A percentile compares a stretch with the other conserved stretches of the same genome.
These are phyloP conservation scores for Quercus mongolica DNA, from an alignment of 306 rosid species.

Conservation along the genomic window DNA sequence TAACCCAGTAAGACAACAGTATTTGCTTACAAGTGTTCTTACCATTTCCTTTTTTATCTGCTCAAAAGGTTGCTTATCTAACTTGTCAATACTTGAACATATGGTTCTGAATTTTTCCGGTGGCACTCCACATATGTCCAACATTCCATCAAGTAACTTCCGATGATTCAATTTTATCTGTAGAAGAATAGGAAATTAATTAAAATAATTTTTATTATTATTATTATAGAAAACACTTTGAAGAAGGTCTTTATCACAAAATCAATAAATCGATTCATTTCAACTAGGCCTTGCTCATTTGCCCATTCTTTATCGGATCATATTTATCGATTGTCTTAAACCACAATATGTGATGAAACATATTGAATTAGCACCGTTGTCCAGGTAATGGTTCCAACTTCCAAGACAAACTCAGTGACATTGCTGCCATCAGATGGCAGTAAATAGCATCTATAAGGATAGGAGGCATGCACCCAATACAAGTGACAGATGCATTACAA, in stretches of 20 bases:
- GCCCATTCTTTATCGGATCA: too few species aligned
- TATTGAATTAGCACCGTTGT: background rate
- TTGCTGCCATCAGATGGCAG: background rate
- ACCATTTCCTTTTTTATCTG: constrained; percentile 90
- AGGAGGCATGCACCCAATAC: background rate
- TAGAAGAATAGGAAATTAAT: constrained; percentile 3
- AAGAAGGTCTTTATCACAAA: background rate
- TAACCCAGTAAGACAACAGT: background rate
- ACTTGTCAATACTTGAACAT: constrained; percentile 92
- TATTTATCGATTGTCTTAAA: background rate
- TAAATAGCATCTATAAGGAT: background rate
- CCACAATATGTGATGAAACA: background rate
- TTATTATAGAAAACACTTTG: background rate
- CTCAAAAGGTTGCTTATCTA: constrained; percentile 85
- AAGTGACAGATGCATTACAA: background rate
- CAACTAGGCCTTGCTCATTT: too few species aligned
- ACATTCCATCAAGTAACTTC: constrained; percentile 86
- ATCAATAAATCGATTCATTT: too few species aligned
- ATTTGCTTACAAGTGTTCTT: constrained; percentile 1
- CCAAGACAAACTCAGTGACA: background rate
- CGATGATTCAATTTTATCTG: constrained; percentile 95
- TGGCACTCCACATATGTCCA: constrained; percentile 93
- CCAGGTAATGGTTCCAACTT: background rate
- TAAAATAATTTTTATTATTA: background rate
- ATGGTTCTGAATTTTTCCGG: constrained; percentile 91